Conservation (phyloP, 2,329 filamentous ascomycete species). For the Microascus cirrosus region DNA sequence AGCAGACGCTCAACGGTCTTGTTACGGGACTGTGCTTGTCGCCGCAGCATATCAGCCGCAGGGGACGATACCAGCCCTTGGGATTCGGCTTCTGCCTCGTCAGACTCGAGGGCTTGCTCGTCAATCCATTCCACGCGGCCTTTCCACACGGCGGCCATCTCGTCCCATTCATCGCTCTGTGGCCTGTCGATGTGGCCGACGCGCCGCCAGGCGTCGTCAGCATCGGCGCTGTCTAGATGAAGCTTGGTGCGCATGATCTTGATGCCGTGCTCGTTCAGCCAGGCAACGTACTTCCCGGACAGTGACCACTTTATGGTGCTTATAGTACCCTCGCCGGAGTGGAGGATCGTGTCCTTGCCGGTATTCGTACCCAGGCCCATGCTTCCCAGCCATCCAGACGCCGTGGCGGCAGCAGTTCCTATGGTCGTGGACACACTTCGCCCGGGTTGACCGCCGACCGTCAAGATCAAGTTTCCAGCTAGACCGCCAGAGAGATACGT, state of each 20-base stretch:
- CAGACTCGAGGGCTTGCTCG: slow-evolving; percentile 63
- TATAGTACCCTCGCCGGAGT: slow-evolving; percentile 86
- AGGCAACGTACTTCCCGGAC: slow-evolving; percentile 83
- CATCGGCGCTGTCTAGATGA: slow-evolving; percentile 63
- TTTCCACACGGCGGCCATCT: slow-evolving; percentile 95
- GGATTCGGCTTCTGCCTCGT: slow-evolving; percentile 40
- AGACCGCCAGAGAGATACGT: slow-evolving; percentile 86
- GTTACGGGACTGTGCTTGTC: slow-evolving; percentile 34
- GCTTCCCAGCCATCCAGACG: slow-evolving; percentile 82
- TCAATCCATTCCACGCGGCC: slow-evolving; percentile 89
- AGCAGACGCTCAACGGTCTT: slow-evolving; percentile 64
- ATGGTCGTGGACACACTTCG: slow-evolving; percentile 82
- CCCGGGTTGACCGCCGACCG: slow-evolving; percentile 67
- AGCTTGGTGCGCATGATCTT: slow-evolving; percentile 93
- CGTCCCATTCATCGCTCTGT: slow-evolving; percentile 79
- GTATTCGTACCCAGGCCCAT: slow-evolving; percentile 70
- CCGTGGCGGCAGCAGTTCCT: slow-evolving; percentile 68
- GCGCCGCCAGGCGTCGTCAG: slow-evolving; percentile 84
- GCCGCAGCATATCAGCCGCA: slow-evolving; percentile 33
- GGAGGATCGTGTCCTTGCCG: slow-evolving; percentile 76
- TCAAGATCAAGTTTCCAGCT: slow-evolving; percentile 79
- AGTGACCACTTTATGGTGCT: slow-evolving; percentile 90
- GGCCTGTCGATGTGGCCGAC: slow-evolving; percentile 88
- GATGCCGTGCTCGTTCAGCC: slow-evolving; percentile 94
- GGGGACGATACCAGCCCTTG: slow-evolving; percentile 24